Percentiles rank a stretch among this genome's conserved stretches.
Conservation (phyloP, 75 land plant species). For the Ceratopteris richardii region DNA sequence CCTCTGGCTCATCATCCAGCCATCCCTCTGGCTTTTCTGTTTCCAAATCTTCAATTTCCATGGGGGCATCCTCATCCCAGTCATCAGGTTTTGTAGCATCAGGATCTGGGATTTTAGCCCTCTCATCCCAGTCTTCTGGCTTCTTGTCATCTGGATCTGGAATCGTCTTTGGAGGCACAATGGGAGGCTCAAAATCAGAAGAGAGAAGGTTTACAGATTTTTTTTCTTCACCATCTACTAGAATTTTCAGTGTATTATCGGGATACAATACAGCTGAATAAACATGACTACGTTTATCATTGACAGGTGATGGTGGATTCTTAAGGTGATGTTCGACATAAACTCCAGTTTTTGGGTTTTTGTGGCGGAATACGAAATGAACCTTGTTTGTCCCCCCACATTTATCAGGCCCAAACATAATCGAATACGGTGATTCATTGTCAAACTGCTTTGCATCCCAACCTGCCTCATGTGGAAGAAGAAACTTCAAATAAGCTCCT, state of each 20-base stretch:
- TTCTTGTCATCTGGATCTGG: conserved; percentile 15
- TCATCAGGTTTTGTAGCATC: conserved; percentile 6
- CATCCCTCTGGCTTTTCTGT: too few relatives aligned
- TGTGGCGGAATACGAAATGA: conserved; percentile 9
- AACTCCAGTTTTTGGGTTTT: conserved; percentile 5
- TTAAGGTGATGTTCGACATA: conserved; percentile 9
- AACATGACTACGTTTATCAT: conserved; percentile 5
- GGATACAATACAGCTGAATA: conserved; percentile 9
- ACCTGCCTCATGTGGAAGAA: conserved; percentile 74
- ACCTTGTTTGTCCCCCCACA: not conserved
- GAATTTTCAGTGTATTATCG: conserved; percentile 8
- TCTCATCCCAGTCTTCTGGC: too few relatives aligned
- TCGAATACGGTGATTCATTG: too few relatives aligned
- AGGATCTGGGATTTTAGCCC: conserved; percentile 4
- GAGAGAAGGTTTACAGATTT: conserved; percentile 7
- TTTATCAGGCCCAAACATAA: too few relatives aligned
- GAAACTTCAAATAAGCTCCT: conserved; percentile 83
- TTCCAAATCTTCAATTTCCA: conserved; percentile 12
- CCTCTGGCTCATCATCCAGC: too few relatives aligned
- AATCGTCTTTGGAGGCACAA: conserved; percentile 10
- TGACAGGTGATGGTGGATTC: conserved; percentile 1
- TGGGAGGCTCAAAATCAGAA: conserved; percentile 6
- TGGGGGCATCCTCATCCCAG: conserved; percentile 14
- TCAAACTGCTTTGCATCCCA: conserved; percentile 68
- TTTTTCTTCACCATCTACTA: conserved; percentile 7